These are phyloP conservation scores for Flammula alnicola DNA, from an alignment of 1,284 basidiomycete genomes.

Conservation along the genomic window DNA sequence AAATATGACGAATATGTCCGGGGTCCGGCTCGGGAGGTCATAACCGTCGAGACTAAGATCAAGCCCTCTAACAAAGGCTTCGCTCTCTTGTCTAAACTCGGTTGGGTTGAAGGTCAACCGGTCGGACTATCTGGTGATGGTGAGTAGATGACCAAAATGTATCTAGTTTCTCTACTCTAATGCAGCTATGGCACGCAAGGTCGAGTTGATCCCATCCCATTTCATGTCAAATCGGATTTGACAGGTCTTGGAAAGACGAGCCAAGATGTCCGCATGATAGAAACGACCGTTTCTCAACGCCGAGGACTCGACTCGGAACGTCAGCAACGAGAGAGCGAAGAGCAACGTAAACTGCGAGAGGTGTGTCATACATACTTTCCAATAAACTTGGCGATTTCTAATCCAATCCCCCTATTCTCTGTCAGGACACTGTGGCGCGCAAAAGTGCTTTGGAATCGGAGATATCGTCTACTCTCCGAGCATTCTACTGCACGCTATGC, in stretches of 20 bases:
- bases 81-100: slow-evolving; percentile 76
- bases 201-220: slow-evolving; percentile 80
- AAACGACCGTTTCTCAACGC: slow-evolving; percentile 80
- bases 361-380: slow-evolving; percentile 36
- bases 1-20: slow-evolving; percentile 71
- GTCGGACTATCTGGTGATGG: slow-evolving; percentile 78
- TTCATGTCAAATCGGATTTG: slow-evolving; percentile 74
- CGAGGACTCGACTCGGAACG: slow-evolving; percentile 78
- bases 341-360: slow-evolving; percentile 73
- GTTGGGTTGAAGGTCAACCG: slow-evolving; percentile 79
- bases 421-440: slow-evolving; percentile 69
- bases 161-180: not conserved
- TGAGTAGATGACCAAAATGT: slow-evolving; percentile 32
- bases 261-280: slow-evolving; percentile 80
- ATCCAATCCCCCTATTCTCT: not conserved
- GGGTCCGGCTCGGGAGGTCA: slow-evolving; percentile 57
- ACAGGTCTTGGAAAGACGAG: slow-evolving; percentile 78
- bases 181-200: slow-evolving; percentile 44
- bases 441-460: slow-evolving; percentile 68
- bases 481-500: slow-evolving; percentile 81
- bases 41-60: slow-evolving; percentile 81
- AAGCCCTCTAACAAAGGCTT: slow-evolving; percentile 80
- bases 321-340: slow-evolving; percentile 75
- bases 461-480: slow-evolving; percentile 64
- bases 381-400: not conserved